Conservation (phyloP, 179 eudicot genomes). For the Patellifolia procumbens region DNA sequence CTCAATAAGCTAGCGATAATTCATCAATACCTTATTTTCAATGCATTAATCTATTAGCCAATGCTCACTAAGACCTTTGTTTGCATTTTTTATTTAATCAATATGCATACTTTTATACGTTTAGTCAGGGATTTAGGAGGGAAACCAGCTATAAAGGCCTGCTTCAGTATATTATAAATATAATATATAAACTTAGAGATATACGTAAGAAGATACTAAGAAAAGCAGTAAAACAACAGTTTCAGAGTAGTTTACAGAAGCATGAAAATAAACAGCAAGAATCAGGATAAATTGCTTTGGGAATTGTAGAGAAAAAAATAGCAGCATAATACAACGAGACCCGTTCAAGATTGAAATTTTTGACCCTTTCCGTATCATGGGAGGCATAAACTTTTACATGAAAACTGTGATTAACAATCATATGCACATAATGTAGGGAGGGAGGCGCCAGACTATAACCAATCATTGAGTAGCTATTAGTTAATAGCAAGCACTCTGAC, state of each 20-base stretch:
- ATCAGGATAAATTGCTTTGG: not conserved
- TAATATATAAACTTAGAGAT: not conserved
- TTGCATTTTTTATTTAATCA: too few species aligned
- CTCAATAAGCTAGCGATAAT: too few species aligned
- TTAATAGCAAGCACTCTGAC: not conserved
- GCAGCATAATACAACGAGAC: not conserved
- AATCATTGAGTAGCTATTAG: too few species aligned
- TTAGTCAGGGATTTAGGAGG: too few species aligned
- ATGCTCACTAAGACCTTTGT: too few species aligned
- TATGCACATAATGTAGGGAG: not conserved
- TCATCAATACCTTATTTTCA: too few species aligned
- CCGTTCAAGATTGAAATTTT: not conserved
- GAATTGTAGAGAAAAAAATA: not conserved
- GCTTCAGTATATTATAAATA: not conserved
- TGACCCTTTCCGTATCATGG: not conserved
- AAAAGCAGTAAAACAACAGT: not conserved
- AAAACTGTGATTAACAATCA: not conserved
- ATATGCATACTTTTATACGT: too few species aligned
- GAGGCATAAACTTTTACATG: not conserved
- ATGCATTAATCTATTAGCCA: too few species aligned
- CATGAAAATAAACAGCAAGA: not conserved
- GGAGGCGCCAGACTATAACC: not conserved
- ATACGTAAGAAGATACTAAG: not conserved
- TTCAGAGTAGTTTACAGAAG: not conserved
- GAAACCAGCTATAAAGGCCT: not conserved